Evolutionary conservation across 1,284 basidiomycete genomes (phyloP).

Genomic region (Ustilago hordei): DNA sequence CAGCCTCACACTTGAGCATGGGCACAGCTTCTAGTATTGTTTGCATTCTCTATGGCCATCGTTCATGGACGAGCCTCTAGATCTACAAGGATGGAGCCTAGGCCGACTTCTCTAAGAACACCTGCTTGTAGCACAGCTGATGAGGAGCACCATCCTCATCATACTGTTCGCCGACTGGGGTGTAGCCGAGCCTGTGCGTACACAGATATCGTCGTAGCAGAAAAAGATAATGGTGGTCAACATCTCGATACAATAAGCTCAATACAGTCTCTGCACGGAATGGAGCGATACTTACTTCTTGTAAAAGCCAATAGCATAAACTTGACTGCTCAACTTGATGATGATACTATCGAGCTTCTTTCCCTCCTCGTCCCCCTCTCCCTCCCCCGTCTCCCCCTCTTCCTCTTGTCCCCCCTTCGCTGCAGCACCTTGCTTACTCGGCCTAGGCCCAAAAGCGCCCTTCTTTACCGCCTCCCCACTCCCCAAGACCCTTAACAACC

Average conservation of each 20-base stretch:
- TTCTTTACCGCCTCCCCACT: conserved; percentile 17
- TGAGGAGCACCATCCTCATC: conserved; percentile 51
- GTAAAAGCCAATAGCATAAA: conserved; percentile 43
- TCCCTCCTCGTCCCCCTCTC: background rate
- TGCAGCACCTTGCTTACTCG: conserved; percentile 3
- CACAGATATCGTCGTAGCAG: background rate
- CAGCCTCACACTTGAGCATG: background rate
- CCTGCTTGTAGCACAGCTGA: conserved; percentile 45
- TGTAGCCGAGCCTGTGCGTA: conserved; percentile 34
- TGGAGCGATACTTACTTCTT: conserved; percentile 29
- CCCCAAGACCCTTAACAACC: conserved; percentile 19
- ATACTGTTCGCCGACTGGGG: conserved; percentile 39
- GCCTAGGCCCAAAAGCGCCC: conserved; percentile 41
- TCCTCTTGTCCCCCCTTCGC: background rate
- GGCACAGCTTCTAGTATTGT: background rate
- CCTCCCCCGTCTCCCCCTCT: background rate
- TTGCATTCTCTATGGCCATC: background rate
- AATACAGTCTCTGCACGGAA: background rate
- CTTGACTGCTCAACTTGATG: conserved; percentile 55
- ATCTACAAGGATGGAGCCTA: background rate
- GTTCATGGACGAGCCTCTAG: background rate
- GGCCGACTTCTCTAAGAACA: conserved; percentile 15
- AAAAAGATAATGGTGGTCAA: background rate
- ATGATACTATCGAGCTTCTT: conserved; percentile 38
- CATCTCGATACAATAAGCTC: too few species aligned